Base-by-base conservation (phyloP, 2,329 filamentous ascomycete species). In the Cryphonectria carpinicola region DNA sequence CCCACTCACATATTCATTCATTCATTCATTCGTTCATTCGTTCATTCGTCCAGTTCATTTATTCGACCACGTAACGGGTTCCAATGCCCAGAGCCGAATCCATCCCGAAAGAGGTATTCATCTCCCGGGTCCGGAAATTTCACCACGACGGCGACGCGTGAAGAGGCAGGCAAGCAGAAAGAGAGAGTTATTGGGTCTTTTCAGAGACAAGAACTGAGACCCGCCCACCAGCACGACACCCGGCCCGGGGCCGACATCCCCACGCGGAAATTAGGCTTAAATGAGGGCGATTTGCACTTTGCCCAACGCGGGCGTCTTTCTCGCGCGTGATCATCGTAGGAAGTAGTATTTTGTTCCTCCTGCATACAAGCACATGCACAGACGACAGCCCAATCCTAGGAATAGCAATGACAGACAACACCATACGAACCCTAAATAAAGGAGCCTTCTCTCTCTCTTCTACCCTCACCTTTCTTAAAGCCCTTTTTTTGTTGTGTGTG, bases 181-280 rank as follows among this genome's bases (percentile, higher is more conserved):
- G 14, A 39, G 43, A 3, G 10, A 43, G 43, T 39, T 11, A 11
- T 39, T 39, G 37, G 41, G 17, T n/a, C 8, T 19, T n/a, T 19
- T n/a, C 43, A 43, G n/a, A 41, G 39, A 65, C 11, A 19, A n/a
- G 28, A 3, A 56, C 25, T 58, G 25, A 35, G 25, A 32, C 54
- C 54, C 25, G 54, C 25, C 54, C 54, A 58, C 54, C 28, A 58
- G 54, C 54, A 58, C 54, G 54, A 58, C 54, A 54, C 25, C 63
- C 28, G 65, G 65, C 35, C 65, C 65, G 49, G 65, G 65, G 13
- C 49, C 35, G 52, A 61, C 35, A 56, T 41, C 41, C 43, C 67
- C 70, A 68, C 70, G 67, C 70, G 70, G 70, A 71, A 66, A 71
- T 71, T 71, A 69, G 67, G 60, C 70, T 69, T 68, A 68, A 69